A percentile compares a stretch with the other conserved stretches of the same genome.
Evolutionary conservation across 805 yeast species (phyloP).

Genomic region (Candida peoriensis): DNA sequence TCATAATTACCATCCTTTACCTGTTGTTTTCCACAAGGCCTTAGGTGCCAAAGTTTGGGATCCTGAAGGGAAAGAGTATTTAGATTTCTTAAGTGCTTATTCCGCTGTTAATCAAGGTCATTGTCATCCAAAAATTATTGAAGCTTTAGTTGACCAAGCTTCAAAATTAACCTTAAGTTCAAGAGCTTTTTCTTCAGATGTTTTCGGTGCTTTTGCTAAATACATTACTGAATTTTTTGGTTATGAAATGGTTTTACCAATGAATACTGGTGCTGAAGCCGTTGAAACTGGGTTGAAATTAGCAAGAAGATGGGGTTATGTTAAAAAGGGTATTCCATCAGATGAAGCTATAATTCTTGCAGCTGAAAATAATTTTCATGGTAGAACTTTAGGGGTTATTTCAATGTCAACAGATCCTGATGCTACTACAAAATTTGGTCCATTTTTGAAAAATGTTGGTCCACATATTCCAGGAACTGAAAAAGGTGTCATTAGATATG

Average conservation of each 20-base stretch:
- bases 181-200: conserved; percentile 88
- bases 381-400: conserved; percentile 90
- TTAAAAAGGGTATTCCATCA: conserved; percentile 74
- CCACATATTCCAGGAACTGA: conserved; percentile 77
- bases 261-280: conserved; percentile 99
- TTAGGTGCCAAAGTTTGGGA: conserved; percentile 95
- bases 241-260: conserved; percentile 91
- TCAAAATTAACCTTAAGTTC: conserved; percentile 78
- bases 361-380: conserved; percentile 91
- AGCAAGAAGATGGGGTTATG: conserved; percentile 97
- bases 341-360: conserved; percentile 84
- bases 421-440: conserved; percentile 85
- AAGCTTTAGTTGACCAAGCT: conserved; percentile 85
- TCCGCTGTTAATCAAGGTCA: conserved; percentile 98
- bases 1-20: conserved; percentile 94
- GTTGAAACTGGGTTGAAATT: conserved; percentile 92
- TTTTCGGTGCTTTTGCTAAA: conserved; percentile 82
- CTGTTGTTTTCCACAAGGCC: conserved; percentile 87
- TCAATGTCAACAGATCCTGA: conserved; percentile 97
- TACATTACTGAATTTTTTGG: conserved; percentile 83
- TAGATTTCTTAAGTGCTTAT: conserved; percentile 91
- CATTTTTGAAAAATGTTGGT: conserved; percentile 78
- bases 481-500: conserved; percentile 64
- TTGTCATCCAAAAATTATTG: conserved; percentile 89
- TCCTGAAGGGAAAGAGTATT: conserved; percentile 91